Evolutionary conservation across 2,329 filamentous ascomycete species (phyloP).

Genomic region (Aspergillus chevalieri): DNA sequence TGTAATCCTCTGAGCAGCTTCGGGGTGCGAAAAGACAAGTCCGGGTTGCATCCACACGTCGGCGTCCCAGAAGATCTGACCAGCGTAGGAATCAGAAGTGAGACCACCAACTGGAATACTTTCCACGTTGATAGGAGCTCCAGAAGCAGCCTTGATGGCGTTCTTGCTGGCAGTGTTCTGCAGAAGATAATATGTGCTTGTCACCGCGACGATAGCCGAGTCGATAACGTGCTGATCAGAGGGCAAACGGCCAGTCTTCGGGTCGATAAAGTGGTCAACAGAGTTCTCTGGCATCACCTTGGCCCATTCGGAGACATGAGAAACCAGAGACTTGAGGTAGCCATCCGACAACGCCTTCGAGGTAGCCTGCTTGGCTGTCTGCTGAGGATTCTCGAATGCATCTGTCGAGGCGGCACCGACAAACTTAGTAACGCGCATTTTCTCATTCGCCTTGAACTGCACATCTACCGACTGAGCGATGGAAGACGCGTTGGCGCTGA

Average conservation of each 20-base stretch:
- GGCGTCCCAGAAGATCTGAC: slow-evolving; percentile 60
- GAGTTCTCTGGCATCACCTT: slow-evolving; percentile 54
- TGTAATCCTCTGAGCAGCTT: slow-evolving; percentile 56
- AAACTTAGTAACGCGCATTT: slow-evolving; percentile 57
- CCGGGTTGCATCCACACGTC: slow-evolving; percentile 66
- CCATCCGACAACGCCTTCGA: slow-evolving; percentile 46
- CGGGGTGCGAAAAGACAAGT: slow-evolving; percentile 57
- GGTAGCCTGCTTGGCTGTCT: slow-evolving; percentile 52
- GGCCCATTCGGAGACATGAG: slow-evolving; percentile 59
- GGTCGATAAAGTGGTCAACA: slow-evolving; percentile 58
- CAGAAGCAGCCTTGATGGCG: slow-evolving; percentile 46
- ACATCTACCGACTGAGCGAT: slow-evolving; percentile 58
- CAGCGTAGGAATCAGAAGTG: slow-evolving; percentile 61
- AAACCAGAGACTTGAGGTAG: slow-evolving; percentile 49
- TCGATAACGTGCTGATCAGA: slow-evolving; percentile 52
- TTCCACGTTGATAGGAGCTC: slow-evolving; percentile 51
- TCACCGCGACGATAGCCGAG: slow-evolving; percentile 43
- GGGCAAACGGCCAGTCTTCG: slow-evolving; percentile 53
- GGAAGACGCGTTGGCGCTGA: slow-evolving; percentile 56
- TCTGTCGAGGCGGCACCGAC: slow-evolving; percentile 64
- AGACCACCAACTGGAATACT: slow-evolving; percentile 65
- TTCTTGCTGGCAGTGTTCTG: slow-evolving; percentile 50
- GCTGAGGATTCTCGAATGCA: slow-evolving; percentile 55
- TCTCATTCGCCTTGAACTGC: slow-evolving; percentile 47
- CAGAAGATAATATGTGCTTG: slow-evolving; percentile 43